These are phyloP conservation scores for Pelargonium australe DNA, from an alignment of 441 rosid genomes.

Conservation along the genomic window DNA sequence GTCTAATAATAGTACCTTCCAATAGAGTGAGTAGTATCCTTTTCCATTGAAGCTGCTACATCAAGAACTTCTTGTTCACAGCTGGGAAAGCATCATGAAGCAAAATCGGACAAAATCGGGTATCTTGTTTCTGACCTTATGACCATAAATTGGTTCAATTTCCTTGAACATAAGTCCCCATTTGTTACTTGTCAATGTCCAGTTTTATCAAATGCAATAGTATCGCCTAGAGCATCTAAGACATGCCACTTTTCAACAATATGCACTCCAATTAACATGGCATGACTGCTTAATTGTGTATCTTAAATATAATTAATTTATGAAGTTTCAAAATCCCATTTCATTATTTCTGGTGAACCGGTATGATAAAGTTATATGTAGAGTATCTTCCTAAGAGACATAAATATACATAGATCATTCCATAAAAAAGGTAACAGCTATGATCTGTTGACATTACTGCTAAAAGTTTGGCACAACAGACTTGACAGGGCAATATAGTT, in stretches of 20 bases:
- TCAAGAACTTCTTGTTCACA: constrained; percentile 94
- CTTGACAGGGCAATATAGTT: background rate
- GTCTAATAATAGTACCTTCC: constrained; percentile 46
- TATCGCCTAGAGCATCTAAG: constrained; percentile 76
- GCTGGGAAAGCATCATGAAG: constrained; percentile 63
- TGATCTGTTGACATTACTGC: background rate
- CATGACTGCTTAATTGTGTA: constrained; percentile 12
- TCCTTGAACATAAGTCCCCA: constrained; percentile 89
- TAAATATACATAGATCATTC: constrained; percentile 1
- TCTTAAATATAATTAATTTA: background rate
- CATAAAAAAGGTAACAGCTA: background rate
- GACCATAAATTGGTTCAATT: constrained; percentile 85
- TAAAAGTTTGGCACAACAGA: background rate
- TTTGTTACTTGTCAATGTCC: constrained; percentile 58
- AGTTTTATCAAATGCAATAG: constrained; percentile 89
- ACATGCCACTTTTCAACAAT: constrained; percentile 86
- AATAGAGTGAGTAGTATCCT: constrained; percentile 92
- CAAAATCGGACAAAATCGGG: constrained; percentile 15
- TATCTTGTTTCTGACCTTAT: constrained; percentile 27
- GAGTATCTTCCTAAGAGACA: constrained; percentile 5
- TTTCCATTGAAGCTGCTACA: constrained; percentile 93
- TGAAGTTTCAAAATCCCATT: background rate
- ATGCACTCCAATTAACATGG: constrained; percentile 50
- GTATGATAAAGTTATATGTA: background rate
- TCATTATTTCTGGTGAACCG: background rate